Evolutionary conservation across 108 stramenopile species (phyloP), one percentile per base, ranked within the genome.

Genomic region (Aurantiochytrium sp.): DNA sequence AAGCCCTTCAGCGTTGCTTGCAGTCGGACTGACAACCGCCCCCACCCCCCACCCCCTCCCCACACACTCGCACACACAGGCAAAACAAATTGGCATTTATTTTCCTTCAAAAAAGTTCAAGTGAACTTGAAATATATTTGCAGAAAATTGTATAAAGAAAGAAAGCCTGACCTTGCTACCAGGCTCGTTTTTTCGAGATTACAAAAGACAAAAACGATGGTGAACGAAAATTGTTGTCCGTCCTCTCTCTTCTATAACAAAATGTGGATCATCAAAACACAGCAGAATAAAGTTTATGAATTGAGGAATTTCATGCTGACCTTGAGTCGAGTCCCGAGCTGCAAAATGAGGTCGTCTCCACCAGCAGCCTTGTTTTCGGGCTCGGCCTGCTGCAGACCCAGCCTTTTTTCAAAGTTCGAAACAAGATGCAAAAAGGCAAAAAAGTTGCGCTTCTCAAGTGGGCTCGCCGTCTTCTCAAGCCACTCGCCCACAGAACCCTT

Each of bases 401-500:
- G 88, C 10, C 60, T 43, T 4, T 42, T 44, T 44, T 88, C 88
- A 44, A 64, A 88, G 58, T 64, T 60, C n/a, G 60, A 60, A 28
- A 88, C 21, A 5, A 42, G 18, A 16, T 88, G 88, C 28, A 88
- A 19, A 53, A 88, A 88, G 60, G 60, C 88, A 47, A 88, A 43
- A 23, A 88, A 88, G 51, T 88, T 88, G 21, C 88, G 44, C 88
- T 88, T 88, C 60, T 88, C 88, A 8, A 88, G 44, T 6, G 88
- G 88, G 5, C 60, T 88, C 47, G 88, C 88, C 47, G 60, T 45
- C 28, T 35, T 64, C 43, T 88, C 60, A 4, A 88, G 60, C 88
- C 88, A 88, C 60, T 88, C 60, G 45, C 88, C 88, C 4, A 88
- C 88, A 4, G 88, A 88, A 53, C 88, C 88, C 44, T 88, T 83